Evolutionary conservation across 1,284 basidiomycete genomes (phyloP).

Genomic region (Ganoderma sinense): DNA sequence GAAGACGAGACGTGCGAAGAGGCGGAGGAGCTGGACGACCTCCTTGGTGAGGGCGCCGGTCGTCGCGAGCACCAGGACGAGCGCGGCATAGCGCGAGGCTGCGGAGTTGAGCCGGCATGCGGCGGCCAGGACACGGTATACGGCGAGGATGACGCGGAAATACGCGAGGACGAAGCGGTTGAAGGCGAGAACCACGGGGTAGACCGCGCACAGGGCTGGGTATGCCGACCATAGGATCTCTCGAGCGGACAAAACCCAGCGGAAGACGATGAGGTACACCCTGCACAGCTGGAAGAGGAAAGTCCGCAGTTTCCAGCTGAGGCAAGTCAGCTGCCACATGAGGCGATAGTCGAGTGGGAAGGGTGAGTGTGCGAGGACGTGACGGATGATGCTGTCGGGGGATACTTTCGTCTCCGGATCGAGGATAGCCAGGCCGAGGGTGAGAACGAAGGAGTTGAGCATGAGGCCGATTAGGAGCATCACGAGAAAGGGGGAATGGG

Average conservation of each 20-base stretch:
- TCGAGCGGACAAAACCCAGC: neutral
- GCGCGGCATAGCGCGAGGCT: neutral
- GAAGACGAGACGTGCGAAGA: constrained; percentile 1
- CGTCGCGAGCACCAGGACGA: neutral
- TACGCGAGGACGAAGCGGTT: constrained; percentile 2
- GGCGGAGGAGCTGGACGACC: neutral
- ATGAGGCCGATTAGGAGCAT: neutral
- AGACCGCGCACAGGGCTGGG: neutral
- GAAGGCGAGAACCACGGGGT: neutral
- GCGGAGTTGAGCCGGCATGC: neutral
- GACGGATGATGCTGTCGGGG: constrained; percentile 1
- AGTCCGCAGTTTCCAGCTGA: constrained; percentile 6
- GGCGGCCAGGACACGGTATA: constrained; percentile 1
- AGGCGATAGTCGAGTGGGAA: neutral
- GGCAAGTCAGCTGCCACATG: constrained; percentile 5
- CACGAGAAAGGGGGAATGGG: neutral
- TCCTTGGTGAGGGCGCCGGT: neutral
- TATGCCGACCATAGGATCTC: neutral
- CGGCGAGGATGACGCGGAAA: neutral
- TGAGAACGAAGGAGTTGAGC: constrained; percentile 1
- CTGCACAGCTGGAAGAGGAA: neutral
- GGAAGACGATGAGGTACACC: neutral
- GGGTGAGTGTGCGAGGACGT: neutral
- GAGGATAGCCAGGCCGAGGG: neutral
- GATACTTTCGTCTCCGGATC: constrained; percentile 1